Evolutionary conservation across 106 monocot genomes (phyloP), one percentile per base, ranked within the genome.

Genomic region (Allium cepa): DNA sequence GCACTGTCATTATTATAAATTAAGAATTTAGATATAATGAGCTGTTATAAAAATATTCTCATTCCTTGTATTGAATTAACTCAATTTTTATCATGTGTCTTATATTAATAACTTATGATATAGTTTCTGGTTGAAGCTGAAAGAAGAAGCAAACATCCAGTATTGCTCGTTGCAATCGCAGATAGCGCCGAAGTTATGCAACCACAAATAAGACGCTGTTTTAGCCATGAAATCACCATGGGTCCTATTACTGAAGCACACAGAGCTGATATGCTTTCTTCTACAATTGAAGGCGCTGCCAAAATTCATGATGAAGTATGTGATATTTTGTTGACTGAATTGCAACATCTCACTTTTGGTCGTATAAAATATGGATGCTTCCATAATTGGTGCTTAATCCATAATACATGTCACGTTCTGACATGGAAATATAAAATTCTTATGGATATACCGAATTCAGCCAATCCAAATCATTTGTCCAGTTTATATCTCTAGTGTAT

Each of bases 151-250:
- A 74, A 63, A 47, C 87, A 81, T n/a, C 79, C 66, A 56, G 73
- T 99, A 56, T 80, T 92, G 61, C 63, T 99, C 46, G 50, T 99
- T 77, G 97, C 97, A 53, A 66, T 80, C 56, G 89, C 89, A n/a
- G 75, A 83, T 17, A 84, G 71, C 67, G 62, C 82, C 74, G 92
- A 99, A 65, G 83, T 69, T 63, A 50, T 92, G 46, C 87, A 85
- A 72, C 77, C 82, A 56, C 17, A 78, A 56, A 81, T 99, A 11
- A 80, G 89, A 46, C 80, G 92, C 46, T 99, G 97, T 71, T 99
- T 99, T 71, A 90, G 80, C 71, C 87, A 99, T 89, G 92, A 99
- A 68, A 75, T 92, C 56, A 77, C 65, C 66, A 85, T 99, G 87
- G 63, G 36, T 56, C 70, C 84, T 62, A 73, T 99, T 50, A 90